Evolutionary conservation across 2,329 filamentous ascomycete species (phyloP).

Genomic region (Clonostachys byssicola): DNA sequence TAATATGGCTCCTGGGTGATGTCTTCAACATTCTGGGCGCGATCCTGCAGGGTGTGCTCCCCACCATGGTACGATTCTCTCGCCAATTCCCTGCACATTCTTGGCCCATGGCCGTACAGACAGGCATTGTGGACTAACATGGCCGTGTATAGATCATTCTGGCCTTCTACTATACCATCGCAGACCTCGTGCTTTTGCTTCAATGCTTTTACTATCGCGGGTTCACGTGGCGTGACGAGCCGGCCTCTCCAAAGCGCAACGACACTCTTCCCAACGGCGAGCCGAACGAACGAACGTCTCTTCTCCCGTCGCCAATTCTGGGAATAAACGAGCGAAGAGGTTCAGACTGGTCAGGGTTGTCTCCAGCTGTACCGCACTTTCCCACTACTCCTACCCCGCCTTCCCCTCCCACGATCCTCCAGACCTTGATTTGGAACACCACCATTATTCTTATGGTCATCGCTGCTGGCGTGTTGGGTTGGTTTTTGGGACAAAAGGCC

Average conservation of each 20-base stretch:
- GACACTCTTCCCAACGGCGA: constrained; percentile 21
- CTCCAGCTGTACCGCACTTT: constrained; percentile 77
- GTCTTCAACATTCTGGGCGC: constrained; percentile 96
- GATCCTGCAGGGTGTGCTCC: constrained; percentile 83
- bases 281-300: constrained; percentile 47
- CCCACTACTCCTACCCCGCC: constrained; percentile 39
- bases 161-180: constrained; percentile 90
- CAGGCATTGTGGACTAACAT: constrained; percentile 6
- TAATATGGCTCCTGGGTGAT: constrained; percentile 90
- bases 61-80: constrained; percentile 67
- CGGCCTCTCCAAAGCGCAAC: constrained; percentile 34
- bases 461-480: constrained; percentile 77
- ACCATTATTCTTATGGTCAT: constrained; percentile 78
- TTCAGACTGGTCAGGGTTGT: constrained; percentile 61
- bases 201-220: constrained; percentile 97
- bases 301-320: constrained; percentile 27
- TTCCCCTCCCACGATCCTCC: constrained; percentile 44
- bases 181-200: constrained; percentile 79
- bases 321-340: constrained; percentile 36
- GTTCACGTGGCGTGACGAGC: constrained; percentile 62
- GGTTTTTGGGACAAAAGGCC: constrained; percentile 59
- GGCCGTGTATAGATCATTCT: constrained; percentile 61
- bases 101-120: neutral
- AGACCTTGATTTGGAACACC: constrained; percentile 67
- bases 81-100: neutral